Percentiles rank a stretch among this genome's conserved stretches.
These are phyloP conservation scores for Stachybotrys chartarum DNA, from an alignment of 2,329 filamentous ascomycete species.

Conservation along the genomic window DNA sequence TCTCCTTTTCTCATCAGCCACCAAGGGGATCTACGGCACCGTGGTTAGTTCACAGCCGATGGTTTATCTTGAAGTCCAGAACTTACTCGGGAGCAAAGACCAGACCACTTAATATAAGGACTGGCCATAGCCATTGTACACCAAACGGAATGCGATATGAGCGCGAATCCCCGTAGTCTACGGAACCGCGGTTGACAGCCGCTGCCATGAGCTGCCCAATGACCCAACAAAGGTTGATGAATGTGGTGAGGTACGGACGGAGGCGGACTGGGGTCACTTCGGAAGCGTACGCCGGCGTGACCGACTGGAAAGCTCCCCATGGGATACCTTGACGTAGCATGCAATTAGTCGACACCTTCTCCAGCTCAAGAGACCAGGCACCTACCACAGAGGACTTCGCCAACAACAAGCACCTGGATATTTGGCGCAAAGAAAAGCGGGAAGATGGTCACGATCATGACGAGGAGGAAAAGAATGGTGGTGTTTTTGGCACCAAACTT, in stretches of 20 bases:
- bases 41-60: not conserved
- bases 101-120: conserved; percentile 36
- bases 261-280: conserved; percentile 42
- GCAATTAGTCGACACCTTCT: not conserved
- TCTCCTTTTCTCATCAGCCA: conserved; percentile 40
- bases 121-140: conserved; percentile 45
- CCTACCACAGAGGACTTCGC: conserved; percentile 36
- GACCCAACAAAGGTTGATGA: conserved; percentile 51
- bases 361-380: not conserved
- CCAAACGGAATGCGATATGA: conserved; percentile 43
- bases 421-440: conserved; percentile 45
- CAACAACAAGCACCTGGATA: conserved; percentile 36
- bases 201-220: conserved; percentile 46
- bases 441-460: conserved; percentile 44
- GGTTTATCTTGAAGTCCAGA: fast-evolving
- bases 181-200: conserved; percentile 36
- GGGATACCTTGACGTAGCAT: conserved; percentile 33
- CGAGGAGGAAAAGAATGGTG: conserved; percentile 36
- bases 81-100: conserved; percentile 40
- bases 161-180: conserved; percentile 33
- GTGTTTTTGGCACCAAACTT: conserved; percentile 42
- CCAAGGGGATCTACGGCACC: conserved; percentile 36
- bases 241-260: conserved; percentile 45
- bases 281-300: conserved; percentile 46
- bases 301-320: conserved; percentile 45